These are phyloP conservation scores for Chiua virens DNA, from an alignment of 768 basidiomycete genomes.

Conservation along the genomic window DNA sequence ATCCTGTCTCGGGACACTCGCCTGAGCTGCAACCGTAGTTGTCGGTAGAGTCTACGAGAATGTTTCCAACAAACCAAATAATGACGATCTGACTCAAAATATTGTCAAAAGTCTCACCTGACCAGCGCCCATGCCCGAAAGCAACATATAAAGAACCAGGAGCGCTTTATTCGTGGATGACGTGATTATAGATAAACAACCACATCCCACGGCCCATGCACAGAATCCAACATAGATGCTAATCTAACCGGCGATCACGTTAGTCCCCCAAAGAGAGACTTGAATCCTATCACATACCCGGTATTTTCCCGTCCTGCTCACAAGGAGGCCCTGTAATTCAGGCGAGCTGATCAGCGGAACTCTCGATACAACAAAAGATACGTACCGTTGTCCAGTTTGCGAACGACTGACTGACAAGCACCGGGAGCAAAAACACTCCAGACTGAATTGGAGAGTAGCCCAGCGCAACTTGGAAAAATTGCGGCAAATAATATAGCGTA, in stretches of 20 bases:
- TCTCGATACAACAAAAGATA: neutral
- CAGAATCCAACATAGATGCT: conserved; percentile 59
- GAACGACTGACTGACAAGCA: conserved; percentile 63
- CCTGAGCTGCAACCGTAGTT: conserved; percentile 71
- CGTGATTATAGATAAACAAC: conserved; percentile 64
- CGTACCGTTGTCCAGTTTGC: conserved; percentile 55
- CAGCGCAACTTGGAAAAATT: conserved; percentile 74
- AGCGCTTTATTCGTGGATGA: conserved; percentile 46
- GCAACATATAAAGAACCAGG: conserved; percentile 59
- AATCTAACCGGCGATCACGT: neutral
- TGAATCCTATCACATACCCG: conserved; percentile 33
- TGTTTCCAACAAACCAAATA: neutral
- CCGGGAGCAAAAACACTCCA: conserved; percentile 66
- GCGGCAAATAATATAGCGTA: conserved; percentile 69
- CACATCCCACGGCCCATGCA: conserved; percentile 69
- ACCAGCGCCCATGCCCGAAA: conserved; percentile 62
- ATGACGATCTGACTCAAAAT: neutral
- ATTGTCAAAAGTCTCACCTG: conserved; percentile 38
- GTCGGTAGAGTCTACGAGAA: conserved; percentile 51
- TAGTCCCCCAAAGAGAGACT: neutral
- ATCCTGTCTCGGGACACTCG: conserved; percentile 64
- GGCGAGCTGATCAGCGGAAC: neutral
- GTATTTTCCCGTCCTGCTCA: conserved; percentile 66
- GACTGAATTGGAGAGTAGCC: conserved; percentile 64
- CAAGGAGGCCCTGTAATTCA: conserved; percentile 50